Percentiles rank a stretch among this genome's conserved stretches.
Conservation (phyloP, 768 basidiomycete species). For the Dacryopinax spathularia region DNA sequence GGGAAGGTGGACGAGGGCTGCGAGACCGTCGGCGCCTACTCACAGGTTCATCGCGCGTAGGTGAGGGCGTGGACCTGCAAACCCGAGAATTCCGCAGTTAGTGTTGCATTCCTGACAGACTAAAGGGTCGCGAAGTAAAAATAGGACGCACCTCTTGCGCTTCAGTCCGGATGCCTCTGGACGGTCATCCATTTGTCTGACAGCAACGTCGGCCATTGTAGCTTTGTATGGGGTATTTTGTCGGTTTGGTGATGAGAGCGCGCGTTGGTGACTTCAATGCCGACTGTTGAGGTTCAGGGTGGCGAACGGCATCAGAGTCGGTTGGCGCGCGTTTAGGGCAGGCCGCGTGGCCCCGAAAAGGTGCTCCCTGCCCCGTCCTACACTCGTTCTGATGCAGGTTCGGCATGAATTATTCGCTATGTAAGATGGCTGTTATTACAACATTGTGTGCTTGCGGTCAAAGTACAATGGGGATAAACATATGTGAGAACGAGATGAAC, state of each 20-base stretch:
- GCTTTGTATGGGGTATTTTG: not conserved
- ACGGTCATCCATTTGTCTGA: not conserved
- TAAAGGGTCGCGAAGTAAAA: not conserved
- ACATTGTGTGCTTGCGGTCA: too few relatives aligned
- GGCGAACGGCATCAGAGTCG: not conserved
- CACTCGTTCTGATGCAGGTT: too few relatives aligned
- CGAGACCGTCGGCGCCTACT: conserved; percentile 3
- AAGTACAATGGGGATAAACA: not conserved
- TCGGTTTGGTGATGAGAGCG: not conserved
- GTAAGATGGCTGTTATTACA: not conserved
- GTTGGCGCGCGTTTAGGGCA: not conserved
- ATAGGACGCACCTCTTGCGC: conserved; percentile 3
- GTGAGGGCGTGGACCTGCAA: not conserved
- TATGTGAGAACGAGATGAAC: not conserved
- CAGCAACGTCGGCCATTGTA: not conserved
- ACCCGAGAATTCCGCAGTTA: conserved; percentile 8
- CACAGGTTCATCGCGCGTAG: not conserved
- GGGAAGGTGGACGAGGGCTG: not conserved
- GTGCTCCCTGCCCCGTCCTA: too few relatives aligned
- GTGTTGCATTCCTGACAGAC: conserved; percentile 7
- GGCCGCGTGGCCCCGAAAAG: not conserved
- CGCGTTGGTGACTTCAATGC: not conserved
- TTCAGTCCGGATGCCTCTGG: not conserved
- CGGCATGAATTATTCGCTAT: not conserved
- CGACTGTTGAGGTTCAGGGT: too few relatives aligned